Percentiles rank a stretch among this genome's conserved stretches.
Evolutionary conservation across 2,329 filamentous ascomycete genomes (phyloP).

Genomic region (Stromatinia cepivora): DNA sequence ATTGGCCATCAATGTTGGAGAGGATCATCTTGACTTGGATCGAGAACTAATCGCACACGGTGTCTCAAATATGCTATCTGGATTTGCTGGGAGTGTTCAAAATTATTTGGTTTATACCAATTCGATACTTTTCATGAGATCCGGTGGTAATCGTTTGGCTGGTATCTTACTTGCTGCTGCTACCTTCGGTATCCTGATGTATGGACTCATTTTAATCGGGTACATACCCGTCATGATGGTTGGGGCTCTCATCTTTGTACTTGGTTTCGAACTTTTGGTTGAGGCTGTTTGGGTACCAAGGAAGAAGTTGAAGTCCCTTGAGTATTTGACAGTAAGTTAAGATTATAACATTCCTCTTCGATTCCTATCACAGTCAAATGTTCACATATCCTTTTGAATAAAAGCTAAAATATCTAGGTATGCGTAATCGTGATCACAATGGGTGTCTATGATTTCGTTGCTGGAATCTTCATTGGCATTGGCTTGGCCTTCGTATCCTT

Average conservation of each 20-base stretch:
- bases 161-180: slow-evolving; percentile 79
- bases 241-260: slow-evolving; percentile 88
- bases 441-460: slow-evolving; percentile 95
- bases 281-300: slow-evolving; percentile 89
- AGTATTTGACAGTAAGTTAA: slow-evolving; percentile 75
- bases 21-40: slow-evolving; percentile 90
- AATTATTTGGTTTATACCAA: slow-evolving; percentile 99
- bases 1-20: slow-evolving; percentile 82
- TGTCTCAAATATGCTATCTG: slow-evolving; percentile 88
- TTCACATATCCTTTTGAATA: neutral
- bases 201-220: slow-evolving; percentile 85
- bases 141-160: slow-evolving; percentile 81
- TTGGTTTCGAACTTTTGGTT: slow-evolving; percentile 86
- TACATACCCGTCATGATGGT: slow-evolving; percentile 98
- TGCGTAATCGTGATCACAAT: slow-evolving; percentile 90
- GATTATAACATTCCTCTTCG: neutral
- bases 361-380: neutral
- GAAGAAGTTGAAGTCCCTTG: slow-evolving; percentile 80
- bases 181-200: slow-evolving; percentile 78
- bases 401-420: slow-evolving; percentile 51
- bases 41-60: slow-evolving; percentile 90
- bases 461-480: slow-evolving; percentile 90
- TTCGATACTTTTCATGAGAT: slow-evolving; percentile 93
- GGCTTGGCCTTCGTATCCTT: slow-evolving; percentile 87
- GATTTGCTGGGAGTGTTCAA: slow-evolving; percentile 82